Percentiles rank a stretch among this genome's conserved stretches.
Evolutionary conservation across 2,329 filamentous ascomycete species (phyloP).

Genomic region (Simplicillium aogashimaense): DNA sequence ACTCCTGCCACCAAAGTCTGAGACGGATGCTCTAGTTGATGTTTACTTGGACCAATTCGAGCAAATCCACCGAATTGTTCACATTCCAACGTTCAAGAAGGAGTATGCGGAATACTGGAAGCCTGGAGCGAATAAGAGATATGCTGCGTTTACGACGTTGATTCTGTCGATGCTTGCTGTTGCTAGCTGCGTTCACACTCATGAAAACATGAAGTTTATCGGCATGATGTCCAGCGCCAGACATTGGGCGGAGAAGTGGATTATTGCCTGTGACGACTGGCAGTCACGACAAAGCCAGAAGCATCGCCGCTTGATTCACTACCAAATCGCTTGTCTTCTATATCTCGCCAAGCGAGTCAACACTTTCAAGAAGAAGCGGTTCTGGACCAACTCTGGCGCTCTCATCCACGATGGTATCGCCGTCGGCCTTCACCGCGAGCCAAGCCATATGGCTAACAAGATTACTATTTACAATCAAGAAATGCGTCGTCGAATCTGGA

Average conservation of each 20-base stretch:
- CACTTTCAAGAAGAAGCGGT: conserved; percentile 55
- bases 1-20: conserved; percentile 35
- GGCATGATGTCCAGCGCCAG: conserved; percentile 49
- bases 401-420: conserved; percentile 48
- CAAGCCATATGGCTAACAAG: conserved; percentile 41
- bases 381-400: conserved; percentile 47
- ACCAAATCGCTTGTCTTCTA: conserved; percentile 49
- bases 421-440: conserved; percentile 50
- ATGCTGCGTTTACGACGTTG: conserved; percentile 45
- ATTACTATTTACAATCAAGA: conserved; percentile 52
- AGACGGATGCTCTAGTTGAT: conserved; percentile 36
- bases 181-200: conserved; percentile 46
- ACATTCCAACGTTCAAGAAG: conserved; percentile 47
- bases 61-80: conserved; percentile 46
- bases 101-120: conserved; percentile 48
- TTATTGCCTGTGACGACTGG: conserved; percentile 46
- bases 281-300: conserved; percentile 47
- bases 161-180: conserved; percentile 51
- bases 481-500: conserved; percentile 52
- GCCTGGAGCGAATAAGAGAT: conserved; percentile 28
- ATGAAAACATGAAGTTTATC: conserved; percentile 42
- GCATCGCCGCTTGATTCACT: conserved; percentile 49
- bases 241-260: conserved; percentile 44
- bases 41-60: conserved; percentile 46
- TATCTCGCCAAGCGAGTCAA: conserved; percentile 53